phyloP scores from a whole-genome alignment of 441 rosid genomes.

The Euphorbia celastroides region DNA sequence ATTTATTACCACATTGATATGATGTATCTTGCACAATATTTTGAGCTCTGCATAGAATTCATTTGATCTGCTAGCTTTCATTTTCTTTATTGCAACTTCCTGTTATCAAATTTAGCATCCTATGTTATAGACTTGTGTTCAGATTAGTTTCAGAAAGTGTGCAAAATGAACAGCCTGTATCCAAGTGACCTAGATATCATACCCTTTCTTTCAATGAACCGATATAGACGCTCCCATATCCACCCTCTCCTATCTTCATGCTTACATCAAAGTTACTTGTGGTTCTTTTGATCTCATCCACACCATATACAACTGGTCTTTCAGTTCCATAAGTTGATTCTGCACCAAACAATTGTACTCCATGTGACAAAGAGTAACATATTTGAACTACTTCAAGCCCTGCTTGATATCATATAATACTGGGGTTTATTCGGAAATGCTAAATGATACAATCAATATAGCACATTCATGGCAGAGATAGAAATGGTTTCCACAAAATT shows the following conservation, averaged over 20 bases:
- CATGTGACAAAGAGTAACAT: background rate
- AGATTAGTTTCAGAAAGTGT: too few relatives aligned
- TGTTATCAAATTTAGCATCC: conserved; percentile 14
- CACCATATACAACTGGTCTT: conserved; percentile 19
- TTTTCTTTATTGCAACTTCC: conserved; percentile 73
- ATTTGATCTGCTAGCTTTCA: conserved; percentile 58
- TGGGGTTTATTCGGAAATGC: too few relatives aligned
- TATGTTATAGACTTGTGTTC: too few relatives aligned
- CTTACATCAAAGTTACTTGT: conserved; percentile 41
- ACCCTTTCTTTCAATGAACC: conserved; percentile 43
- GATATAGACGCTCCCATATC: conserved; percentile 52
- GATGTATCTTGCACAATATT: conserved; percentile 60
- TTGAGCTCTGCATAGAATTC: conserved; percentile 65
- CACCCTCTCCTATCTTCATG: conserved; percentile 55
- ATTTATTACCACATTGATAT: conserved; percentile 51
- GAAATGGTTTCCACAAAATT: too few relatives aligned
- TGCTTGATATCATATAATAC: background rate
- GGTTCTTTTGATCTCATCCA: conserved; percentile 27
- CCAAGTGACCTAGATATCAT: background rate
- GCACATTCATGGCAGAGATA: too few relatives aligned
- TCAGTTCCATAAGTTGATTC: conserved; percentile 26
- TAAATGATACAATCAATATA: too few relatives aligned
- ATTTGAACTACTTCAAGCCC: background rate
- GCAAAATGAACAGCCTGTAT: conserved; percentile 3
- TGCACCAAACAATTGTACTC: conserved; percentile 12